phyloP scores from a whole-genome alignment of 495 filamentous ascomycete species.

The Penicillium alfredii region DNA sequence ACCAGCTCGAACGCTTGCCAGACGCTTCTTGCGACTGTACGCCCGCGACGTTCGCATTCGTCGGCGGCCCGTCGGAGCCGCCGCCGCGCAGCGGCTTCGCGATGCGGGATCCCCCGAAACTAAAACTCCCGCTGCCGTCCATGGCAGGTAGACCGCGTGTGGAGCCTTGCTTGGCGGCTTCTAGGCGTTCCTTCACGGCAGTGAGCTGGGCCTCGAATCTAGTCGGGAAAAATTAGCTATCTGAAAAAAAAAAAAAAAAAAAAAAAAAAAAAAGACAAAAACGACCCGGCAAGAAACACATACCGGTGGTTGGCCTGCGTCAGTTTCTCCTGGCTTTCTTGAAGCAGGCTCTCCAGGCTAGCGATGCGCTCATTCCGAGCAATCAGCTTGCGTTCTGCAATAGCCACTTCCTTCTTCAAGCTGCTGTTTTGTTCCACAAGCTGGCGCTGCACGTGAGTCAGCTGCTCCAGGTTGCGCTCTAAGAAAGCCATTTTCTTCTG shows the following conservation, averaged over 20 bases:
- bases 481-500: constrained; percentile 99
- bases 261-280: too few species aligned
- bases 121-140: constrained; percentile 59
- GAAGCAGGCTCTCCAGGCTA: constrained; percentile 81
- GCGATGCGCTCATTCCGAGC: constrained; percentile 95
- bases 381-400: constrained; percentile 94
- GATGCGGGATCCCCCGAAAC: constrained; percentile 74
- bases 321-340: constrained; percentile 96
- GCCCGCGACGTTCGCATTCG: constrained; percentile 28
- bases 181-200: constrained; percentile 93
- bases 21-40: constrained; percentile 43
- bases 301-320: constrained; percentile 94
- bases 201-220: constrained; percentile 97
- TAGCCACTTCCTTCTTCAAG: constrained; percentile 97
- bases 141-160: constrained; percentile 71
- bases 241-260: too few species aligned
- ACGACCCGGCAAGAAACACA: constrained; percentile 23
- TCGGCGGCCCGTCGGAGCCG: constrained; percentile 36
- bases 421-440: constrained; percentile 94
- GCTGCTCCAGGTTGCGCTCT: constrained; percentile 94
- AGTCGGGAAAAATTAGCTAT: constrained; percentile 12
- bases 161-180: constrained; percentile 85
- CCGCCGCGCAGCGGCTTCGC: constrained; percentile 96
- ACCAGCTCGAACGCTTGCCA: constrained; percentile 45
- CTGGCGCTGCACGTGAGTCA: constrained; percentile 94